Evolutionary conservation across 805 yeast species (phyloP).

Genomic region (Pichia eremophila): DNA sequence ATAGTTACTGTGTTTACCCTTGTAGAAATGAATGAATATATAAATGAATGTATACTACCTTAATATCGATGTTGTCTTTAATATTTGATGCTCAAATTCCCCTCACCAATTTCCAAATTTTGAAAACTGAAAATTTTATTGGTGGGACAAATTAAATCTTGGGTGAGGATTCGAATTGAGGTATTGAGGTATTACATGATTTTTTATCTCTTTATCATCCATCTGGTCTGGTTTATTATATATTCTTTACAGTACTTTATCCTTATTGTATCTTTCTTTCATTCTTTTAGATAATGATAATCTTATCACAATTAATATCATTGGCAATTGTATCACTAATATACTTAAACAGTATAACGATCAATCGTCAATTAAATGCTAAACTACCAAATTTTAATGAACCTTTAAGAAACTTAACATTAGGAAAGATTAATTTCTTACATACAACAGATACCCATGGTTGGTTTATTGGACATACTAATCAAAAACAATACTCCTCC

Average conservation of each 20-base stretch:
- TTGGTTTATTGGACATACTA: constrained; percentile 86
- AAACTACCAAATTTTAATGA: constrained; percentile 28
- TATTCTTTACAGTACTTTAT: too few relatives aligned
- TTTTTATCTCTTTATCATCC: too few relatives aligned
- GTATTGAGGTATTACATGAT: too few relatives aligned
- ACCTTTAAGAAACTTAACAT: constrained; percentile 40
- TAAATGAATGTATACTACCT: too few relatives aligned
- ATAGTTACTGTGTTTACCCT: neutral
- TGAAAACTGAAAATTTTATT: too few relatives aligned
- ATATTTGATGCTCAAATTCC: too few relatives aligned
- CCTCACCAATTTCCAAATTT: too few relatives aligned
- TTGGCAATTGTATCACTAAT: neutral
- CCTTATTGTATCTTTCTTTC: too few relatives aligned
- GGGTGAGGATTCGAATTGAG: too few relatives aligned
- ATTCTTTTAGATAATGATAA: neutral
- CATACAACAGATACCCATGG: constrained; percentile 98
- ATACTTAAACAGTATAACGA: neutral
- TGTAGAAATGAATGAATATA: neutral
- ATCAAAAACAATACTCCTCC: constrained; percentile 67
- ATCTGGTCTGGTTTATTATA: too few relatives aligned
- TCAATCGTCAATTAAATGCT: constrained; percentile 25
- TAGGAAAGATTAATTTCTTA: constrained; percentile 74
- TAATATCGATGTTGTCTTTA: too few relatives aligned
- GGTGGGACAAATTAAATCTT: too few relatives aligned
- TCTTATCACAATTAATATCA: neutral